phyloP scores from a whole-genome alignment of 805 yeast genomes.

The Saturnispora mendoncae region DNA sequence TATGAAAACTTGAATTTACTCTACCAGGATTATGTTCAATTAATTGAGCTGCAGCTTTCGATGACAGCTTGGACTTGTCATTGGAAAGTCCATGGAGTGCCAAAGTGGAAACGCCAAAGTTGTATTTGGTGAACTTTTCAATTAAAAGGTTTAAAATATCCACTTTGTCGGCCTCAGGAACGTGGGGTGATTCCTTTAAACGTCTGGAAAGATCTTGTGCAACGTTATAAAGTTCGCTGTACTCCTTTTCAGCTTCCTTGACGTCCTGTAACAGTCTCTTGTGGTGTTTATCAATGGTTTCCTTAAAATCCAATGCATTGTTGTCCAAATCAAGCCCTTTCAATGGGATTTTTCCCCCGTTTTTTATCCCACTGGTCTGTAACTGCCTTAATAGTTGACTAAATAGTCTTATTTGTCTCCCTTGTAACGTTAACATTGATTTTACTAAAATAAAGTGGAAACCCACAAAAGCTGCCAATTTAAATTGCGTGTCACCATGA shows the following conservation, averaged over 20 bases:
- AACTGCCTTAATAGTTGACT: too few relatives aligned
- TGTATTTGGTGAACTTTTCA: constrained; percentile 19
- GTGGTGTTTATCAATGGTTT: constrained; percentile 13
- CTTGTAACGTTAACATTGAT: too few relatives aligned
- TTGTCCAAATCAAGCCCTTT: neutral
- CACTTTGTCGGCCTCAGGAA: constrained; percentile 13
- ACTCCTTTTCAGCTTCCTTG: constrained; percentile 8
- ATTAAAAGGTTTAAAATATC: constrained; percentile 21
- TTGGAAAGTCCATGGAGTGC: constrained; percentile 12
- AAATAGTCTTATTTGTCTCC: too few relatives aligned
- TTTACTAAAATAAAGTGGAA: too few relatives aligned
- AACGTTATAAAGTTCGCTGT: constrained; percentile 12
- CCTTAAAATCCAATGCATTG: neutral
- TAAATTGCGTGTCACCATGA: neutral
- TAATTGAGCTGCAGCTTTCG: constrained; percentile 19
- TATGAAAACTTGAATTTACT: constrained; percentile 27
- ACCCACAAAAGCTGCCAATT: constrained; percentile 3
- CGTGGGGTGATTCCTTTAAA: constrained; percentile 10
- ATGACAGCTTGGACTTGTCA: constrained; percentile 8
- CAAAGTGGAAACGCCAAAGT: constrained; percentile 21
- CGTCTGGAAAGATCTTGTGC: constrained; percentile 10
- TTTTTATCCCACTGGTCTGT: neutral
- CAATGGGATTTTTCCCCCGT: neutral
- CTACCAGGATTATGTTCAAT: constrained; percentile 32
- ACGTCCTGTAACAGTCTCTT: constrained; percentile 1